These are phyloP conservation scores for Fusarium neocosmosporiellum DNA, from an alignment of 2,329 filamentous ascomycete species.

Conservation along the genomic window DNA sequence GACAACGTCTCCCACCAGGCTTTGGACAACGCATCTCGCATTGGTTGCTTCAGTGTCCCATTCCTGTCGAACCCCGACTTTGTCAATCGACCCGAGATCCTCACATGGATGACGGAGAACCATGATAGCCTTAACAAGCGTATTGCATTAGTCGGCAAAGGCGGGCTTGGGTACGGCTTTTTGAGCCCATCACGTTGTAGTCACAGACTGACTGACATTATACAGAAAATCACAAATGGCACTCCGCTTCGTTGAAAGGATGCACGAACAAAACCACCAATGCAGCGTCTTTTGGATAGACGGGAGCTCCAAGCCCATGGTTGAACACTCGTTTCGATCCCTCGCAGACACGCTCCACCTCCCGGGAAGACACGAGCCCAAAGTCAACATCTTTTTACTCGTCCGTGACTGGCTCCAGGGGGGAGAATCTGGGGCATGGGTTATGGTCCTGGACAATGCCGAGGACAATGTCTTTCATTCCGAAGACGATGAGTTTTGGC, in stretches of 20 bases:
- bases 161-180: neutral
- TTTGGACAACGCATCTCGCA: neutral
- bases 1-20: neutral
- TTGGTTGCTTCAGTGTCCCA: neutral
- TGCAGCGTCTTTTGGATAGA: conserved; percentile 55
- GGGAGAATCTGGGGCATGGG: conserved; percentile 34
- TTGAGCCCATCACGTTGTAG: neutral
- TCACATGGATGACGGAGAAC: neutral
- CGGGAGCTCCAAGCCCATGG: conserved; percentile 46
- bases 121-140: neutral
- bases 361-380: conserved; percentile 43
- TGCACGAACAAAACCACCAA: conserved; percentile 36
- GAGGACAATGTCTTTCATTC: conserved; percentile 20
- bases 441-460: conserved; percentile 37
- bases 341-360: conserved; percentile 48
- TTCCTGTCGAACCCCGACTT: neutral
- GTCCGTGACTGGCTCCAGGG: conserved; percentile 45
- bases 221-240: conserved; percentile 45
- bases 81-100: neutral
- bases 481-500: neutral
- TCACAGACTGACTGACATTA: neutral
- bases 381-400: conserved; percentile 47
- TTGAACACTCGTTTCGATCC: conserved; percentile 50
- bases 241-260: conserved; percentile 51
- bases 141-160: neutral